phyloP scores from a whole-genome alignment of 768 basidiomycete genomes.

The Russula vinacea region DNA sequence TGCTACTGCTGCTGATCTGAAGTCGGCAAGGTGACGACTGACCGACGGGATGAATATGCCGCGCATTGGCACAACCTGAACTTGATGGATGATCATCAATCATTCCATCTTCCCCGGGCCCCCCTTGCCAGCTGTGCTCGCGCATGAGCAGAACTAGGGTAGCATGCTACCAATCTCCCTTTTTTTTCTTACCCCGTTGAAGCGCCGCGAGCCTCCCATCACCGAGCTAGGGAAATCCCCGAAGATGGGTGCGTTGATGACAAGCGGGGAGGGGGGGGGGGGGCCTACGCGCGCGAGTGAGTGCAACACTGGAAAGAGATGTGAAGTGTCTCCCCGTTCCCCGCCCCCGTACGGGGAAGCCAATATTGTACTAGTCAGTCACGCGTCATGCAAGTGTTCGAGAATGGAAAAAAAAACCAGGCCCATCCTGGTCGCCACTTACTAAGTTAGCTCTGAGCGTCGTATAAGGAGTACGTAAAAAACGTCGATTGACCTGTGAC shows the following conservation, averaged over 20 bases:
- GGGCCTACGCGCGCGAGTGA: not conserved
- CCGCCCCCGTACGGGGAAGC: too few relatives aligned
- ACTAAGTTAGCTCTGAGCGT: not conserved
- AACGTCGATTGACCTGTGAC: constrained; percentile 16
- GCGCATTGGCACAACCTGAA: not conserved
- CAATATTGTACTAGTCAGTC: too few relatives aligned
- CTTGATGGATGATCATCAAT: constrained; percentile 16
- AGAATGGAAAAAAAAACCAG: not conserved
- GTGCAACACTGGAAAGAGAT: not conserved
- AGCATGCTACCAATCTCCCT: constrained; percentile 9
- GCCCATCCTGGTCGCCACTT: not conserved
- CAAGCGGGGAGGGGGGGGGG: not conserved
- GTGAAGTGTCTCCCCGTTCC: too few relatives aligned
- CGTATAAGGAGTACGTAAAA: constrained; percentile 11
- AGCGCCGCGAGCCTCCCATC: constrained; percentile 5
- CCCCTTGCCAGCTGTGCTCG: constrained; percentile 35
- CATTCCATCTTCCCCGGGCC: not conserved
- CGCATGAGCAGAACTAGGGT: not conserved
- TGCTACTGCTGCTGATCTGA: not conserved
- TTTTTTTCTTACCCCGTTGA: not conserved
- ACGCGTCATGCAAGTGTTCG: too few relatives aligned
- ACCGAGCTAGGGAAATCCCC: constrained; percentile 17
- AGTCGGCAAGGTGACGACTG: constrained; percentile 1
- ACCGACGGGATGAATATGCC: not conserved
- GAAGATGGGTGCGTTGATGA: not conserved